Percentiles rank a stretch among this genome's conserved stretches.
These are phyloP conservation scores for Aphanomyces astaci DNA, from an alignment of 352 stramenopile genomes.

Conservation along the genomic window DNA sequence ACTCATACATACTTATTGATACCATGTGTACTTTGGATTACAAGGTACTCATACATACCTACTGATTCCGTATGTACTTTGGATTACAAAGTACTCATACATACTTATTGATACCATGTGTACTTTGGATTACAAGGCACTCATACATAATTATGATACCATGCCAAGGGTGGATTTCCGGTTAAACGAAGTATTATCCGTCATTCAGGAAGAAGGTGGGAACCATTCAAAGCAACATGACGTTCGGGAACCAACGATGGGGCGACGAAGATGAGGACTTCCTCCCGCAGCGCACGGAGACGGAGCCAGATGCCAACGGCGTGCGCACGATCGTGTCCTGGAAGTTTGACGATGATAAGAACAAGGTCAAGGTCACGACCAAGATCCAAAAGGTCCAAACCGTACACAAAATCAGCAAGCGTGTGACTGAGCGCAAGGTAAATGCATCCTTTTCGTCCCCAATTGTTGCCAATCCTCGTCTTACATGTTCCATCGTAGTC, in stretches of 20 bases:
- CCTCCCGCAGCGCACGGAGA: constrained; percentile 73
- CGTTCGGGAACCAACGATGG: constrained; percentile 21
- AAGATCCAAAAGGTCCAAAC: constrained; percentile 83
- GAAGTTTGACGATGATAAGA: constrained; percentile 83
- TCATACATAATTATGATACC: too few relatives aligned
- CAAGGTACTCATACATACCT: too few relatives aligned
- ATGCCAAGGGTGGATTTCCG: background rate
- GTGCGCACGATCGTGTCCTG: constrained; percentile 84
- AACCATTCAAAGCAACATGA: constrained; percentile 5
- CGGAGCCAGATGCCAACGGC: constrained; percentile 67
- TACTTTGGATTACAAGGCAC: too few relatives aligned
- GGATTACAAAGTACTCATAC: too few relatives aligned
- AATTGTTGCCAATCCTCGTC: too few relatives aligned
- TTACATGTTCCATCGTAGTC: constrained; percentile 28
- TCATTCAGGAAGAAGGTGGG: background rate
- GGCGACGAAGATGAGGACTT: constrained; percentile 37
- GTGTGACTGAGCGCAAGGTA: constrained; percentile 62
- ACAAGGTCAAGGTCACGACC: constrained; percentile 88
- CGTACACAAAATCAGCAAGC: constrained; percentile 77
- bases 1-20: too few relatives aligned
- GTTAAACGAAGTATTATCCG: constrained; percentile 8
- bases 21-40: too few relatives aligned
- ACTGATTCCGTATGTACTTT: too few relatives aligned
- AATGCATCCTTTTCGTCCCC: background rate
- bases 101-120: too few relatives aligned